Base-by-base conservation (phyloP, 371 early-diverging fungal species). In the Apophysomyces variabilis region DNA sequence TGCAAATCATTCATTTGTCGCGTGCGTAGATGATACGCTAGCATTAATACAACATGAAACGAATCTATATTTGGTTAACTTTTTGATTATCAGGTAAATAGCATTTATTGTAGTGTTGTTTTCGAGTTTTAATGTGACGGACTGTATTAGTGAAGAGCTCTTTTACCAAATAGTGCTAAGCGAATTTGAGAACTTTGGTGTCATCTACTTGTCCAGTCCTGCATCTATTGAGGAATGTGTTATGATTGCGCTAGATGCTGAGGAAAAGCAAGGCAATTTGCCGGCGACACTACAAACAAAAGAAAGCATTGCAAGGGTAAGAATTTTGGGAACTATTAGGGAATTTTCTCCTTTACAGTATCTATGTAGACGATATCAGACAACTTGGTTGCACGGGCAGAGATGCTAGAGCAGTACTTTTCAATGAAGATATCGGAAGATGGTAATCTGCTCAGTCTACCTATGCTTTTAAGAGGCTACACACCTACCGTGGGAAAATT, bases 391-490 rank as follows among this genome's bases (percentile, higher is more conserved):
- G 69, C 75, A n/a, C 74, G 85, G 45, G 77, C 87, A 4, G 90
- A 89, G 9, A 94, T 98, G 96, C 75, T 98, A 12, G 72, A 79
- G 11, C 95, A 96, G 62, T 96, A 96, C 69, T 98, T 94, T 69
- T 84, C 89, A 5, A 76, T 98, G 7, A 77, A 65, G 3, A 76
- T 98, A 26, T 83, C 75, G n/a, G 81, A 80, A 4, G 73, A 81
- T 1, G 93, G 95, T 0, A 59, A 80, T 4, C 64, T 96, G n/a
- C 62, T 70, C 13, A 76, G 85, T 1, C 63, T 97, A 21, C 98
- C 97, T 0, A 83, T 95, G 83, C 50, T 96, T 44, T 68, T 97
- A 26, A 78, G 79, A 21, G 90, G 89, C 32, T 95, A 95, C 72
- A 68, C 80, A 11, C 97, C 97, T 1, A 87, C 89, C 66, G 76